phyloP scores from a whole-genome alignment of 768 basidiomycete species.

The Leccinum pellstonianum region DNA sequence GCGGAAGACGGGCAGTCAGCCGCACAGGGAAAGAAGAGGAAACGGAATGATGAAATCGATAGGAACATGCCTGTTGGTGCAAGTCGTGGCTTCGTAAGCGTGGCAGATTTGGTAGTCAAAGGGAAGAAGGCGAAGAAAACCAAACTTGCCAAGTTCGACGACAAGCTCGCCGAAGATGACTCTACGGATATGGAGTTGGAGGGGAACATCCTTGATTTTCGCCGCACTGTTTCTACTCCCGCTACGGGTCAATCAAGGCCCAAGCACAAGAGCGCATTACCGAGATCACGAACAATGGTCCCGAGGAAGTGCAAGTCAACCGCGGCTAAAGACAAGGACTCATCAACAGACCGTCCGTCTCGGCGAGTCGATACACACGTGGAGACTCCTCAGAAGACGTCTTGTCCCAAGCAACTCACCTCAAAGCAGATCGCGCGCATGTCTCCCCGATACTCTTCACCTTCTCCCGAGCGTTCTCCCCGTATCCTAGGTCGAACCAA shows the following conservation, averaged over 20 bases:
- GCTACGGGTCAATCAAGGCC: slow-evolving; percentile 31
- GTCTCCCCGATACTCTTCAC: slow-evolving; percentile 10
- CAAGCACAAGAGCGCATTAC: slow-evolving; percentile 39
- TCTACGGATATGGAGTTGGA: slow-evolving; percentile 69
- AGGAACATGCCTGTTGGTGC: slow-evolving; percentile 79
- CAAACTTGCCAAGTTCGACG: slow-evolving; percentile 46
- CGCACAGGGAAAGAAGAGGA: slow-evolving; percentile 54
- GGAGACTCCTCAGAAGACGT: slow-evolving; percentile 49
- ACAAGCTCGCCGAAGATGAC: slow-evolving; percentile 55
- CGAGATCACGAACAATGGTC: slow-evolving; percentile 44
- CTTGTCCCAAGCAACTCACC: slow-evolving; percentile 11
- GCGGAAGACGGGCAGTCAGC: slow-evolving; percentile 30
- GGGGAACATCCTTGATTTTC: slow-evolving; percentile 47
- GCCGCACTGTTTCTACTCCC: slow-evolving; percentile 53
- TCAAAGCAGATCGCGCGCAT: slow-evolving; percentile 2
- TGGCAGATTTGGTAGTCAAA: slow-evolving; percentile 59
- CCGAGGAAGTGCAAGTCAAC: no score
- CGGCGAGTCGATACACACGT: slow-evolving; percentile 48
- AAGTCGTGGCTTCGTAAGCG: slow-evolving; percentile 67
- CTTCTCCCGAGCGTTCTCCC: slow-evolving; percentile 16
- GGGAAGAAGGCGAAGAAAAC: slow-evolving; percentile 46
- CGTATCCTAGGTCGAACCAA: not conserved
- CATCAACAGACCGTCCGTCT: slow-evolving; percentile 37
- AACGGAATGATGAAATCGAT: slow-evolving; percentile 62
- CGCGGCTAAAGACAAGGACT: no score